A percentile compares a stretch with the other conserved stretches of the same genome.
These are phyloP conservation scores for Drechslerella coelobrocha DNA, from an alignment of 2,329 filamentous ascomycete species.

Conservation along the genomic window DNA sequence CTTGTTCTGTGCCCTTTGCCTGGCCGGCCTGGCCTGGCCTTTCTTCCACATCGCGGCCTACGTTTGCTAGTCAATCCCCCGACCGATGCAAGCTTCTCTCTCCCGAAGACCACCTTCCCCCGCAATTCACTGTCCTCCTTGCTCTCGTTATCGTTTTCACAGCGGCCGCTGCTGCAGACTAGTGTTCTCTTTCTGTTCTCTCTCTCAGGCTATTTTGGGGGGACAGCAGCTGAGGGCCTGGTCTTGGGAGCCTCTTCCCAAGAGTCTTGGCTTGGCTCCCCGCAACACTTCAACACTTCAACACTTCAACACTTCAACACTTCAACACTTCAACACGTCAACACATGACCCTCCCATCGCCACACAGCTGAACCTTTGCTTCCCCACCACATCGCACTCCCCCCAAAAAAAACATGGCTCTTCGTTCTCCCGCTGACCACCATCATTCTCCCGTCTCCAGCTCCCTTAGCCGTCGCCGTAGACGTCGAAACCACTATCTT, in stretches of 20 bases:
- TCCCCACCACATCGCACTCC: background rate
- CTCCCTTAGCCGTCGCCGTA: slow-evolving; percentile 1
- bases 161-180: background rate
- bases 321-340: no score
- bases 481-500: background rate
- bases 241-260: slow-evolving; percentile 14
- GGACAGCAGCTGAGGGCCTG: slow-evolving; percentile 50
- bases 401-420: background rate
- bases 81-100: slow-evolving; percentile 28
- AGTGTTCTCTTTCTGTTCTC: background rate
- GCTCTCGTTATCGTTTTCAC: slow-evolving; percentile 12
- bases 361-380: background rate
- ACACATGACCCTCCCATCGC: background rate
- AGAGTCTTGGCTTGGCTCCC: slow-evolving; percentile 49
- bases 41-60: slow-evolving; percentile 18
- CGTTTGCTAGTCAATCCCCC: slow-evolving; percentile 47
- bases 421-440: slow-evolving; percentile 9
- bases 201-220: slow-evolving; percentile 49
- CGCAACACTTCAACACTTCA: no score
- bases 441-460: slow-evolving; percentile 12
- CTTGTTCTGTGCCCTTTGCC: no score
- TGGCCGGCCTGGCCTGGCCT: slow-evolving; percentile 1
- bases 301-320: no score
- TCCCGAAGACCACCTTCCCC: slow-evolving; percentile 7
- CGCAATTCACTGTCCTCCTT: slow-evolving; percentile 6